These are phyloP conservation scores for Medakamo hakoo DNA, from an alignment of 139 green algal genomes.

Conservation along the genomic window DNA sequence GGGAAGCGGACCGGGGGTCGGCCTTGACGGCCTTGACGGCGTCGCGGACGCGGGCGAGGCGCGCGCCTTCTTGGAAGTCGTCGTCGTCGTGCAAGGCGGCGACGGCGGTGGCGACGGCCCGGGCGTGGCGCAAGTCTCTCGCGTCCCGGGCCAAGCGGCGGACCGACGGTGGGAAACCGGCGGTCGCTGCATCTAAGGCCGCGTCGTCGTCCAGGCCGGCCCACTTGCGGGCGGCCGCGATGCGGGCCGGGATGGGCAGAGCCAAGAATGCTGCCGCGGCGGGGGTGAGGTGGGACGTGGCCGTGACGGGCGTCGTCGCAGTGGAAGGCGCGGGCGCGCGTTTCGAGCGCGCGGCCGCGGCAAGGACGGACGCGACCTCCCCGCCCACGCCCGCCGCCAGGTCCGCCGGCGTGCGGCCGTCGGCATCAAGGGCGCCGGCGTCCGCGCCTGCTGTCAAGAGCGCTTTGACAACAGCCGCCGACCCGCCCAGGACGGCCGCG, in stretches of 20 bases:
- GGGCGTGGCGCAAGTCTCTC: neutral
- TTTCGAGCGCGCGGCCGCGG: neutral
- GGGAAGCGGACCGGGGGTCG: constrained; percentile 5
- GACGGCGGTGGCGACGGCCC: constrained; percentile 5
- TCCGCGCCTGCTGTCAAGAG: neutral
- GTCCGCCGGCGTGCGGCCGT: constrained; percentile 24
- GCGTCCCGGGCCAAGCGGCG: neutral
- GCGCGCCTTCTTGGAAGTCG: constrained; percentile 31
- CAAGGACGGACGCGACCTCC: constrained; percentile 1
- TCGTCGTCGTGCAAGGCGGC: constrained; percentile 26
- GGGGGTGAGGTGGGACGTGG: too few species aligned
- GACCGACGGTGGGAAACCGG: neutral
- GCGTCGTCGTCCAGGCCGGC: neutral
- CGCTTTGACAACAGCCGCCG: neutral
- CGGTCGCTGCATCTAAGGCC: neutral
- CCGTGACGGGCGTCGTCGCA: neutral
- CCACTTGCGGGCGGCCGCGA: neutral
- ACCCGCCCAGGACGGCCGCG: neutral
- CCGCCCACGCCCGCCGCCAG: neutral
- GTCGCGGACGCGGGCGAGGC: neutral
- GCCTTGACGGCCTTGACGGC: constrained; percentile 7
- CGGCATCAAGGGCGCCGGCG: constrained; percentile 6
- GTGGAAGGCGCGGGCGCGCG: neutral
- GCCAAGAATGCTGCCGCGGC: neutral
- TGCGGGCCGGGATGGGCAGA: neutral